Percentiles rank a stretch among this genome's conserved stretches.
phyloP scores from a whole-genome alignment of 2,329 filamentous ascomycete genomes.

The Venturia effusa region DNA sequence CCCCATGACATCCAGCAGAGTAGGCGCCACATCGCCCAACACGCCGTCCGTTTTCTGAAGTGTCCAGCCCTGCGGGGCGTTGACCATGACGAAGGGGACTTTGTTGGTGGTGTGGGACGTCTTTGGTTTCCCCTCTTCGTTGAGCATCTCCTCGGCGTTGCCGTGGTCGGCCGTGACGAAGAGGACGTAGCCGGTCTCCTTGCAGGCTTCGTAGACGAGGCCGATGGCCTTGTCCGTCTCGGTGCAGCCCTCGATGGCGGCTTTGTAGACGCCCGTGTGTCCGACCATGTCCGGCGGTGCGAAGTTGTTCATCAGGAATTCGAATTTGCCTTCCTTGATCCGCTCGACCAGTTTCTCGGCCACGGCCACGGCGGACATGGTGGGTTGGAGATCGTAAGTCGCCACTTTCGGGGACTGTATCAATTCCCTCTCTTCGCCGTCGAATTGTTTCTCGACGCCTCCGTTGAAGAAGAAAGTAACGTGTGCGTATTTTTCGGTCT shows the following conservation, averaged over 20 bases:
- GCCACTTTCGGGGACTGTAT: constrained; percentile 90
- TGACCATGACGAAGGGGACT: constrained; percentile 96
- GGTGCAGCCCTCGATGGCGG: constrained; percentile 71
- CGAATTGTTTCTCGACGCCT: constrained; percentile 92
- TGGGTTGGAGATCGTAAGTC: constrained; percentile 88
- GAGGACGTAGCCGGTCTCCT: constrained; percentile 82
- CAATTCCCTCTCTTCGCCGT: constrained; percentile 83
- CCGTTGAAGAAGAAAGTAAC: constrained; percentile 99
- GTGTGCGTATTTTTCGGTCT: constrained; percentile 99
- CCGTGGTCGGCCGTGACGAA: constrained; percentile 97
- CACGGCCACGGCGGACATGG: constrained; percentile 89
- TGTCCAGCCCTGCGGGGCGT: constrained; percentile 81
- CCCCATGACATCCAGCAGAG: constrained; percentile 81
- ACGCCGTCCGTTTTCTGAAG: constrained; percentile 78
- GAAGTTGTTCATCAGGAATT: constrained; percentile 99
- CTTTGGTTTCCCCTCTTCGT: constrained; percentile 88
- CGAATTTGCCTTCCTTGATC: constrained; percentile 73
- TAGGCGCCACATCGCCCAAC: constrained; percentile 96
- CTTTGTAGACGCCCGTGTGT: constrained; percentile 94
- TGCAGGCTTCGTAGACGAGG: constrained; percentile 84
- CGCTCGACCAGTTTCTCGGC: constrained; percentile 84
- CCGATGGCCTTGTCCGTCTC: constrained; percentile 93
- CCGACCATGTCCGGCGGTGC: constrained; percentile 98
- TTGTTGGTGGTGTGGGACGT: constrained; percentile 97
- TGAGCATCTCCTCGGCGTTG: constrained; percentile 99